phyloP scores from a whole-genome alignment of 2,329 filamentous ascomycete genomes.

The Rugonectria rugulosa region DNA sequence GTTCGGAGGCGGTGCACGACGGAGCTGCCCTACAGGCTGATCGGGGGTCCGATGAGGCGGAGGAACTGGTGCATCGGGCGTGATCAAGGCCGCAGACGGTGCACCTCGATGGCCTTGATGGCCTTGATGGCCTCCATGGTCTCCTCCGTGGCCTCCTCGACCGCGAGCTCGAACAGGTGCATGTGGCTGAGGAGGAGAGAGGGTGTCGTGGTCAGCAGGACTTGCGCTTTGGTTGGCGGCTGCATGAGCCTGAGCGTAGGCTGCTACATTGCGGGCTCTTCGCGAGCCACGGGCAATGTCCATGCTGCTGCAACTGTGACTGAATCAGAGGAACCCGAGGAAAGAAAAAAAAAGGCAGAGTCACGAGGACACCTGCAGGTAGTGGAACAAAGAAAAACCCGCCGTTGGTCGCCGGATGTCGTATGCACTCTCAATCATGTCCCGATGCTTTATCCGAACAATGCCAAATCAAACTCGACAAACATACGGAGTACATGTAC shows the following conservation, averaged over 20 bases:
- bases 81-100: conserved; percentile 31
- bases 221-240: conserved; percentile 8
- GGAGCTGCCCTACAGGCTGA: conserved; percentile 34
- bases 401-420: neutral
- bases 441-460: neutral
- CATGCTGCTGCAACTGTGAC: conserved; percentile 29
- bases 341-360: neutral
- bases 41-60: conserved; percentile 39
- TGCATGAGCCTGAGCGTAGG: conserved; percentile 23
- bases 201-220: conserved; percentile 6
- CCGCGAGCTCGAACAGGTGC: conserved; percentile 15
- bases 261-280: conserved; percentile 41
- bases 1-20: conserved; percentile 43
- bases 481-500: neutral
- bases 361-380: neutral
- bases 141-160: conserved; percentile 23
- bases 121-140: no score
- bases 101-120: conserved; percentile 26
- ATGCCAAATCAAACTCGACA: neutral
- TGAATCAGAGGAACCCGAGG: neutral
- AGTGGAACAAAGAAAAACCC: neutral
- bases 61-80: conserved; percentile 32
- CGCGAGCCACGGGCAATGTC: conserved; percentile 43
- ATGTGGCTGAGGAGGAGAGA: conserved; percentile 4
- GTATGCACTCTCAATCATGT: neutral